Conservation (phyloP, 2,329 filamentous ascomycete species). For the Cladophialophora immunda region DNA sequence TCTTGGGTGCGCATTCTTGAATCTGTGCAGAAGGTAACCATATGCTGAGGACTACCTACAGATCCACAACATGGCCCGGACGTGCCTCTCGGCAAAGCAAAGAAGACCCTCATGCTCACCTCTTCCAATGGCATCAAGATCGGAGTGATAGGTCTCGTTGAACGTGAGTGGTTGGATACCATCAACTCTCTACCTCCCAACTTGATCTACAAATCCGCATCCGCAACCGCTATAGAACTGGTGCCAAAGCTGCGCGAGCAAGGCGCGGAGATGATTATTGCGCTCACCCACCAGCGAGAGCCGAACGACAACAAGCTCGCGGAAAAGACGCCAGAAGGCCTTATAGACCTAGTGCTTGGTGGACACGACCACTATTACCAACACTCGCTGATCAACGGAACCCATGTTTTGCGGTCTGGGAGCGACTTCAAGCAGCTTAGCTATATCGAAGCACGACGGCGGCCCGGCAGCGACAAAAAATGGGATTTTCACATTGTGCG, state of each 20-base stretch:
- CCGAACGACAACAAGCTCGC: constrained; percentile 90
- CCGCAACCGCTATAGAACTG: constrained; percentile 76
- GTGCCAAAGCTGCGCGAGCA: constrained; percentile 76
- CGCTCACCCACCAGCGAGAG: constrained; percentile 84
- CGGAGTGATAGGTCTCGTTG: constrained; percentile 83
- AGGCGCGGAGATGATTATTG: constrained; percentile 83
- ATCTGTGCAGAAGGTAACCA: not conserved
- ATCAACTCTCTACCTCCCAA: constrained; percentile 86
- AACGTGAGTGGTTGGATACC: constrained; percentile 88
- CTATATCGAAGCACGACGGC: constrained; percentile 78
- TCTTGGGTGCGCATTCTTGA: constrained; percentile 48
- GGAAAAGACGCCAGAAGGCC: constrained; percentile 70
- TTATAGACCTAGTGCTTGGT: constrained; percentile 85
- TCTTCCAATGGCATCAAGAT: constrained; percentile 85
- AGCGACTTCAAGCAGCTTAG: constrained; percentile 93
- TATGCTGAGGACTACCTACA: constrained; percentile 67
- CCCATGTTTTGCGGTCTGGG: constrained; percentile 84
- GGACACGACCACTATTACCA: constrained; percentile 91
- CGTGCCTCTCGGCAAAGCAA: constrained; percentile 77
- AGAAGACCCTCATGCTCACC: constrained; percentile 78
- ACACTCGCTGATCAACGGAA: constrained; percentile 78
- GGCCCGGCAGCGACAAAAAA: constrained; percentile 53
- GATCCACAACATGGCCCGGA: constrained; percentile 81
- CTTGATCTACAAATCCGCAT: constrained; percentile 82
- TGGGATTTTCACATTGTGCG: constrained; percentile 84